These are phyloP conservation scores for Solidago caesia DNA, from an alignment of 129 eudicot species.

Conservation along the genomic window DNA sequence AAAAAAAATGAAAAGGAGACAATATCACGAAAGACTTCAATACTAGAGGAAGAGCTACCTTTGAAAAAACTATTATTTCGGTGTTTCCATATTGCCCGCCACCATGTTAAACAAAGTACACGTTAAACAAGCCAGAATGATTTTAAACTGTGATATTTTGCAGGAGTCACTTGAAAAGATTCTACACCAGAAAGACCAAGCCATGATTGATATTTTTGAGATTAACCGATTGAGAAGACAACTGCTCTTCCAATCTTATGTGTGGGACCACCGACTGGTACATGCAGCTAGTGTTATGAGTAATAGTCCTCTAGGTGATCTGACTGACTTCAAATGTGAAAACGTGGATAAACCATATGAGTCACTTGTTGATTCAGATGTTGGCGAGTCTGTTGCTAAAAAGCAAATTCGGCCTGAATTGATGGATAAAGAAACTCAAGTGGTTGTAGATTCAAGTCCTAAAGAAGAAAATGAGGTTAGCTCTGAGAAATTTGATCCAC, in stretches of 20 bases:
- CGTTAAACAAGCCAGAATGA: no score
- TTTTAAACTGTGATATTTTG: conserved; percentile 4
- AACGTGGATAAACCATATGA: conserved; percentile 36
- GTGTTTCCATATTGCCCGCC: no score
- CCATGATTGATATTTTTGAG: conserved; percentile 69
- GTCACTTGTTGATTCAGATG: conserved; percentile 31
- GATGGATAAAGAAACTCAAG: conserved; percentile 32
- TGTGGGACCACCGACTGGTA: conserved; percentile 89
- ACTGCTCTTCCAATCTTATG: conserved; percentile 70
- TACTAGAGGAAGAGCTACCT: no score
- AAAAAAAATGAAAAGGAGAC: no score
- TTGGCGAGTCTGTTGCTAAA: conserved; percentile 32
- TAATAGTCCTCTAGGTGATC: conserved; percentile 38
- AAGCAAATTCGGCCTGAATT: conserved; percentile 28
- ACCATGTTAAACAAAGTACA: no score
- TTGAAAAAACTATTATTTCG: no score
- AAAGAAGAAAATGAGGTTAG: conserved; percentile 26
- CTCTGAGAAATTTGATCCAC: conserved; percentile 32
- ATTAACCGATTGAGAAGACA: conserved; percentile 79
- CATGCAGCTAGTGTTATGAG: conserved; percentile 54
- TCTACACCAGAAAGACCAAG: conserved; percentile 51
- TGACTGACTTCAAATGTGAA: conserved; percentile 20
- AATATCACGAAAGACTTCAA: no score
- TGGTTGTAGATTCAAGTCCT: conserved; percentile 17
- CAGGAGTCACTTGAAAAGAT: conserved; percentile 71